Evolutionary conservation across 2,329 filamentous ascomycete genomes (phyloP).

Genomic region (Alternaria arborescens): DNA sequence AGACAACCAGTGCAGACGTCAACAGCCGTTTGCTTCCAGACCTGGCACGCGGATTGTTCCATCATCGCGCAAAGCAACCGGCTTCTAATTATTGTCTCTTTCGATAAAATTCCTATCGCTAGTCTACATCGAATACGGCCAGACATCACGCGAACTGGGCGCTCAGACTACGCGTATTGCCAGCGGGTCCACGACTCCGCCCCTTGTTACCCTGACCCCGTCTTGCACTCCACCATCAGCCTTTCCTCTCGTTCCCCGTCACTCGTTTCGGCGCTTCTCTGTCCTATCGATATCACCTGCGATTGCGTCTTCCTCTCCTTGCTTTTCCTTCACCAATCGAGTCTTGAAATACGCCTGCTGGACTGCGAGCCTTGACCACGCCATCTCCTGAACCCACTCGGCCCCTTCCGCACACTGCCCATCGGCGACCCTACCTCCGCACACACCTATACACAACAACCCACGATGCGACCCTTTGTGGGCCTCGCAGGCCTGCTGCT

Average conservation of each 20-base stretch:
- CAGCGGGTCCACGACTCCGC: slow-evolving; percentile 32
- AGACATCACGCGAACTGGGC: slow-evolving; percentile 22
- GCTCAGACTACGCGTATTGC: slow-evolving; percentile 23
- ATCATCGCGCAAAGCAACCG: not conserved
- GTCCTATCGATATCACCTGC: slow-evolving; percentile 26
- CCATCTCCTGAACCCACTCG: slow-evolving; percentile 31
- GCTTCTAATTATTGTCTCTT: slow-evolving; percentile 2
- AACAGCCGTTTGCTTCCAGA: slow-evolving; percentile 1
- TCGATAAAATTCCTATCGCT: slow-evolving; percentile 32
- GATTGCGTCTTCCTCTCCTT: slow-evolving; percentile 17
- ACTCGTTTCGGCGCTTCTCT: slow-evolving; percentile 41
- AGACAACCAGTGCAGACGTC: slow-evolving; percentile 7
- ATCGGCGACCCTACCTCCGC: not conserved
- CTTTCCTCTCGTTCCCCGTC: slow-evolving; percentile 41
- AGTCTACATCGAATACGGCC: slow-evolving; percentile 16
- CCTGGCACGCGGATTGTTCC: not conserved
- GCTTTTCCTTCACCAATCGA: slow-evolving; percentile 17
- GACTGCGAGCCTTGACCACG: slow-evolving; percentile 26
- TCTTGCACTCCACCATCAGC: slow-evolving; percentile 32
- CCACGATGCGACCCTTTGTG: slow-evolving; percentile 42
- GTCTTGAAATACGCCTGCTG: slow-evolving; percentile 9
- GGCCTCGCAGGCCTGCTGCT: slow-evolving; percentile 43
- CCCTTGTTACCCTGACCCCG: slow-evolving; percentile 28
- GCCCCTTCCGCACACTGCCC: slow-evolving; percentile 6
- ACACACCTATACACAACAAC: slow-evolving; percentile 24